Evolutionary conservation across 2,329 filamentous ascomycete genomes (phyloP), one percentile per base, ranked within the genome.

Genomic region (Ophiostoma quercus): DNA sequence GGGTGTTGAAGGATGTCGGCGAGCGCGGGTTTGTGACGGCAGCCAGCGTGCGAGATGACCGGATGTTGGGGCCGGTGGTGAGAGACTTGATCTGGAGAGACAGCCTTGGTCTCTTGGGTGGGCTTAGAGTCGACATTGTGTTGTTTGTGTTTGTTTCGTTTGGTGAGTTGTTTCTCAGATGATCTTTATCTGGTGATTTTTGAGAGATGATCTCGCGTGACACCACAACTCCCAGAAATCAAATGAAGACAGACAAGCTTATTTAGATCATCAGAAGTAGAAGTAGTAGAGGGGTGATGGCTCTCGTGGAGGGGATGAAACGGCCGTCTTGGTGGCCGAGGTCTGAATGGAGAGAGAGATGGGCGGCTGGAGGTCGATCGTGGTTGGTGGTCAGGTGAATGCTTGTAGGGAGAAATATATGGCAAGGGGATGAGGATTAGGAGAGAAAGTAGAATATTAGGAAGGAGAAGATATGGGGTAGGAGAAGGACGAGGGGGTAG

Each of bases 1-100:
- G 82, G 1, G 87, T 89, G 78, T 89, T 89, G 79, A 88, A 88
- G 29, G 86, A 81, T 1, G 87, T 89, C 3, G 86, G 85, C 41
- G 87, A 88, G 71, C 81, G 84, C 39, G 85, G 84, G 74, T 88
- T 83, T 54, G 85, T 78, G 68, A 81, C 80, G 69, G 82, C 80
- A 29, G 81, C 77, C 62, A 84, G 76, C 5, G 79, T 80, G 71
- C 81, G 82, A 37, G 81, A 79, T 0, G 79, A 79, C 71, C 80
- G 79, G 51, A 78, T 76, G 68, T 76, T 78, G 41, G 79, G 75
- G 8, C 77, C 77, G 25, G 76, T 75, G 3, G 77, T 76, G 34
- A 81, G 75, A 34, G 80, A 77, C 72, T 80, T 81, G 75, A 82
- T 83, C 75, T 82, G 81, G 71, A 83, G 80, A 67, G 81, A 82